Percentiles rank a stretch among this genome's conserved stretches.
Conservation (phyloP, 2,329 filamentous ascomycete genomes). For the Phialemonium atrogriseum region DNA sequence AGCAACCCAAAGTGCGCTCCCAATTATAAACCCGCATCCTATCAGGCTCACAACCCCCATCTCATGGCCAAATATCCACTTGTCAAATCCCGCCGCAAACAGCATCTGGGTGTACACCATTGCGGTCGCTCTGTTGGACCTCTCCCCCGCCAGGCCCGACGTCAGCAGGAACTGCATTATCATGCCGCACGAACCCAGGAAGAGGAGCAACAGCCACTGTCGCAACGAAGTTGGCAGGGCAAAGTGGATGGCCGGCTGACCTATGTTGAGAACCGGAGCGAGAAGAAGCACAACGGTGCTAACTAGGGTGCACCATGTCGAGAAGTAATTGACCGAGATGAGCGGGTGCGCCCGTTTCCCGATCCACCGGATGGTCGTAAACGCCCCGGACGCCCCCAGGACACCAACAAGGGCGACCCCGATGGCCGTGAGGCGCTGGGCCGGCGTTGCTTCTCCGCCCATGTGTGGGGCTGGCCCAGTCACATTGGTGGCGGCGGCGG, state of each 20-base stretch:
- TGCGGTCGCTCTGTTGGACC: slow-evolving; percentile 47
- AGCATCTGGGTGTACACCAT: slow-evolving; percentile 53
- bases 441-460: slow-evolving; percentile 39
- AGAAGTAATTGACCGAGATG: slow-evolving; percentile 83
- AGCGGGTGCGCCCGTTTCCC: slow-evolving; percentile 72
- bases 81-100: slow-evolving; percentile 44
- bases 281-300: slow-evolving; percentile 51
- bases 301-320: slow-evolving; percentile 60
- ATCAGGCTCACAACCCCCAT: slow-evolving; percentile 41
- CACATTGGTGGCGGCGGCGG: neutral
- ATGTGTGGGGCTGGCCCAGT: slow-evolving; percentile 4
- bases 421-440: slow-evolving; percentile 62
- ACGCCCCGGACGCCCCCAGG: slow-evolving; percentile 64
- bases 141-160: slow-evolving; percentile 64
- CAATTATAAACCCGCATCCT: slow-evolving; percentile 44
- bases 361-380: slow-evolving; percentile 69
- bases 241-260: slow-evolving; percentile 37
- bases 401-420: slow-evolving; percentile 69
- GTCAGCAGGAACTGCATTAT: slow-evolving; percentile 82
- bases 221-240: slow-evolving; percentile 28
- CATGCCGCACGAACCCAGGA: slow-evolving; percentile 68
- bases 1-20: slow-evolving; percentile 43
- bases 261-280: slow-evolving; percentile 33
- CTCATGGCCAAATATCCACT: slow-evolving; percentile 41
- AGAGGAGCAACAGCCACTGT: slow-evolving; percentile 60